Conservation (phyloP, 345 rosid genomes). For the Psidium friedrichsthalianum region DNA sequence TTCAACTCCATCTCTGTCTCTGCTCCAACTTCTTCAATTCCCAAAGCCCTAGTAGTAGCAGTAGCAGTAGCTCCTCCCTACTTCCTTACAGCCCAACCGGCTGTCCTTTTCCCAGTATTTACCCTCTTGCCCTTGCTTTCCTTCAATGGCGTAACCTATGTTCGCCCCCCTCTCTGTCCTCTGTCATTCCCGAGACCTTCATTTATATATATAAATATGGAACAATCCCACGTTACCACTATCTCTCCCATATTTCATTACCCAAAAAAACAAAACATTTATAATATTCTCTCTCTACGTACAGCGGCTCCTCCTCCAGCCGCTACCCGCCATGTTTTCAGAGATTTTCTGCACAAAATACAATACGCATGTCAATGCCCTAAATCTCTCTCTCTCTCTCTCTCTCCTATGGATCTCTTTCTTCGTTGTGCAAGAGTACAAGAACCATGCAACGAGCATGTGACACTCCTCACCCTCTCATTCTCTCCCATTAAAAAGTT, state of each 20-base stretch:
- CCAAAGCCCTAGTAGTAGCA: background rate
- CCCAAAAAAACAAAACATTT: background rate
- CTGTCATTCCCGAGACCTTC: slow-evolving; percentile 49
- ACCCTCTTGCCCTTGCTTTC: slow-evolving; percentile 15
- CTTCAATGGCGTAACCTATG: slow-evolving; percentile 23
- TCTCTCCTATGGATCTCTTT: background rate
- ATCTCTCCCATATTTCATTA: background rate
- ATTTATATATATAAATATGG: background rate
- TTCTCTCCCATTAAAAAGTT: background rate
- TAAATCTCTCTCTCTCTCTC: slow-evolving; percentile 9
- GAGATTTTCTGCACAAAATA: slow-evolving; percentile 67
- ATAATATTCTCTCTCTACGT: background rate
- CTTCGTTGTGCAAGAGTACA: background rate
- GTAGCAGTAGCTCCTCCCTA: background rate
- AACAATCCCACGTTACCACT: background rate
- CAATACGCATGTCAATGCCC: slow-evolving; percentile 81
- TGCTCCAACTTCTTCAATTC: background rate
- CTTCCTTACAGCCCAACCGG: slow-evolving; percentile 30
- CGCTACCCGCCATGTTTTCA: slow-evolving; percentile 89
- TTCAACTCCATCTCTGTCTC: background rate
- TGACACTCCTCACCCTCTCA: background rate
- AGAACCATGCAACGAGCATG: background rate
- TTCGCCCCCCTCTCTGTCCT: background rate
- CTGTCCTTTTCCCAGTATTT: slow-evolving; percentile 8
- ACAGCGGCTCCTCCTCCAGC: slow-evolving; percentile 13